These are phyloP conservation scores for Penicillium canescens DNA, from an alignment of 495 filamentous ascomycete species.

Conservation along the genomic window DNA sequence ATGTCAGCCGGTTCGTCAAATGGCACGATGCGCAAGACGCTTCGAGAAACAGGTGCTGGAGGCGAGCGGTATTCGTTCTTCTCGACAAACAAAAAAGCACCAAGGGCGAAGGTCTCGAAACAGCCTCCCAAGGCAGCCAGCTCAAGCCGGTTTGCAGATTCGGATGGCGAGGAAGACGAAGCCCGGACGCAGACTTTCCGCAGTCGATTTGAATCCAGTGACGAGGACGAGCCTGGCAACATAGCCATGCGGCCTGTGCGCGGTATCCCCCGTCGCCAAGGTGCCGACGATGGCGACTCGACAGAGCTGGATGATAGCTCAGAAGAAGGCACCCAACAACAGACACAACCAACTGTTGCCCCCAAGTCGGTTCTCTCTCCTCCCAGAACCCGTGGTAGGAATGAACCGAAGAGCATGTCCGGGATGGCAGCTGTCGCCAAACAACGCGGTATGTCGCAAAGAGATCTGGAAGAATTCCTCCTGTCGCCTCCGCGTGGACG, in stretches of 20 bases:
- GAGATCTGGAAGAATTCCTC: constrained; percentile 41
- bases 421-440: constrained; percentile 41
- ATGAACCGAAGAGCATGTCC: constrained; percentile 27
- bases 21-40: constrained; percentile 49
- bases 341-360: constrained; percentile 10
- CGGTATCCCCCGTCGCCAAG: constrained; percentile 58
- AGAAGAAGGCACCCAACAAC: constrained; percentile 36
- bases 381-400: constrained; percentile 13
- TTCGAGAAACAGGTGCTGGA: constrained; percentile 38
- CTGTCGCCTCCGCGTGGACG: constrained; percentile 35
- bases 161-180: constrained; percentile 68
- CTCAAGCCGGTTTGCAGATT: constrained; percentile 60
- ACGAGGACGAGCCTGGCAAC: constrained; percentile 56
- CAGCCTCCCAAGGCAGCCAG: constrained; percentile 12
- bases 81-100: constrained; percentile 45
- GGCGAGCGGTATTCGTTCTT: constrained; percentile 46
- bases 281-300: constrained; percentile 59
- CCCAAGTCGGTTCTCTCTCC: constrained; percentile 8
- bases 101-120: constrained; percentile 37
- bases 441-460: constrained; percentile 43
- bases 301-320: constrained; percentile 69
- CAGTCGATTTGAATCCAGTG: constrained; percentile 81
- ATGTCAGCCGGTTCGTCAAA: constrained; percentile 33
- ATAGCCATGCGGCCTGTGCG: constrained; percentile 58
- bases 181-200: constrained; percentile 43